Conservation (phyloP, 306 rosid species). For the Fagus sylvatica region DNA sequence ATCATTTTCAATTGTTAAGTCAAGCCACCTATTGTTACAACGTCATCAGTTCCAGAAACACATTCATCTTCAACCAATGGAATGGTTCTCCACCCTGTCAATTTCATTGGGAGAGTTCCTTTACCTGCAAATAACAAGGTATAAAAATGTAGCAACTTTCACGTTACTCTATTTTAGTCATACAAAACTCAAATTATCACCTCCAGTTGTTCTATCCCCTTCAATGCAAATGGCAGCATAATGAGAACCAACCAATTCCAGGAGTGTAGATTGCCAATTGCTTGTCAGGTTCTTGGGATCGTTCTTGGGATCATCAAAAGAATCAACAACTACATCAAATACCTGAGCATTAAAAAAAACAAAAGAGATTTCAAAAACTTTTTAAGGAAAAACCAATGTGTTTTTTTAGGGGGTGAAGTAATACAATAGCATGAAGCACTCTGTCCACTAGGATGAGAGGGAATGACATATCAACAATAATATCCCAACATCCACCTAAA, state of each 20-base stretch:
- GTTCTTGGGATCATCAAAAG: constrained; percentile 35
- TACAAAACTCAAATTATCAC: constrained; percentile 30
- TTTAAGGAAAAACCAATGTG: too few relatives aligned
- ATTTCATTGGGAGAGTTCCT: constrained; percentile 41
- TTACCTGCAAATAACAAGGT: constrained; percentile 42
- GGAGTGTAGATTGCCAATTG: constrained; percentile 61
- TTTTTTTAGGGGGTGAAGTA: background rate
- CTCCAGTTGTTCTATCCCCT: constrained; percentile 42
- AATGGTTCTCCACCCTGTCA: constrained; percentile 64
- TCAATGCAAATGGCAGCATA: constrained; percentile 78
- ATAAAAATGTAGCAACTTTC: constrained; percentile 10
- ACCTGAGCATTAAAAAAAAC: constrained; percentile 35
- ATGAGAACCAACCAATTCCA: constrained; percentile 79
- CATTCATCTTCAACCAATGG: constrained; percentile 79
- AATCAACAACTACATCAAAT: constrained; percentile 47
- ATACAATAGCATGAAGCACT: background rate
- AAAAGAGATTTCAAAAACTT: background rate
- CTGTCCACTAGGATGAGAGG: background rate
- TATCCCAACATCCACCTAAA: background rate
- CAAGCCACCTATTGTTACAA: constrained; percentile 44
- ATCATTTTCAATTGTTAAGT: constrained; percentile 21
- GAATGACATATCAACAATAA: background rate
- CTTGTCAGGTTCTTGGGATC: constrained; percentile 39
- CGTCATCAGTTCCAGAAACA: constrained; percentile 52
- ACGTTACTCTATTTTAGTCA: background rate